Base-by-base conservation (phyloP, 805 yeast genomes). In the Wickerhamomyces bovis region DNA sequence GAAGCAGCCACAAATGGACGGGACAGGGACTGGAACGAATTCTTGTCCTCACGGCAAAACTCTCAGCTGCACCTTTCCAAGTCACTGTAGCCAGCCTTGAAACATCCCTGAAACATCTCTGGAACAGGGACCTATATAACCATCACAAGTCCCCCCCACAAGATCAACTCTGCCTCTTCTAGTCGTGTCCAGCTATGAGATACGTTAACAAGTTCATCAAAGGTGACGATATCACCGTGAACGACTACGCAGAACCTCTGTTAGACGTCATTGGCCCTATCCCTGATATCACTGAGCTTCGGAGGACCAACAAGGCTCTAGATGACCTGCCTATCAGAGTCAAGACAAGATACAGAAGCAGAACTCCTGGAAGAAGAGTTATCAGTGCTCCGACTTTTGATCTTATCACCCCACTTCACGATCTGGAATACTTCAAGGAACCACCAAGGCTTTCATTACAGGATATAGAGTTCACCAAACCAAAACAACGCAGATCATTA, bases 341-440 rank as follows among this genome's bases (percentile, higher is more conserved):
- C 13, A 48, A 36, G 31, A 48, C 51, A 7, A 36, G 45, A 18
- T 42, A 42, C 19, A 40, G 42, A 23, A 13, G 22, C 6, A 36
- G 23, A 19, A 36, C 22, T 19, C 19, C n/a, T 5, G 45, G 48
- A 2, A 42, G 44, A 44, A 44, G 51, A 42, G 40, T 48, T 6
- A 42, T 48, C 8, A 48, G 51, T 44, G 51, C 51, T 6, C 51
- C 51, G 39, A 48, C 51, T 8, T 48, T 48, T 30, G 48, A 48
- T 26, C 39, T 48, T 8, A 40, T 44, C 8, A 36, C 43, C 11
- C 36, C 36, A 18, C 4, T 33, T 8, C 36, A 33, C 13, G n/a
- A 36, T 35, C 42, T 25, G 7, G 20, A n/a, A 3, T 18, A 19
- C 4, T 36, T 39, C 22, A 42, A 42, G 10, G 19, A 41, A 18